Conservation (phyloP, 2,329 filamentous ascomycete genomes). For the Scedosporium aurantiacum region DNA sequence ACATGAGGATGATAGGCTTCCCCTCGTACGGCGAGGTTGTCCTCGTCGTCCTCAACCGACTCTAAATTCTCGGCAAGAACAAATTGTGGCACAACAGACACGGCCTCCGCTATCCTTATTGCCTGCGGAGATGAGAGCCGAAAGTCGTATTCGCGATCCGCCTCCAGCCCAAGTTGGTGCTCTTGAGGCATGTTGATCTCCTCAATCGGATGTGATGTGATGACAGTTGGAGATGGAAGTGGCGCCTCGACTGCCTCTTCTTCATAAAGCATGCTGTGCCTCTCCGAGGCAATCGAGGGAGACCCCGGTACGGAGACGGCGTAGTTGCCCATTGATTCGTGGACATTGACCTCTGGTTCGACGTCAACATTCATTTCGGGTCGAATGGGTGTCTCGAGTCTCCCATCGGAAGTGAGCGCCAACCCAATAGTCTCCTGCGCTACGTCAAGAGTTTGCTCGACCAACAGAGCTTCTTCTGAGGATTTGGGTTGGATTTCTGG, state of each 20-base stretch:
- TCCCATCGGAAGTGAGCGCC: background rate
- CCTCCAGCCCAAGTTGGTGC: background rate
- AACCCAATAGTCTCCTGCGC: background rate
- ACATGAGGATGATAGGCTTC: background rate
- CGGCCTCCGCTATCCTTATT: background rate
- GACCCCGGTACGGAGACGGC: background rate
- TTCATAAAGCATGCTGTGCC: background rate
- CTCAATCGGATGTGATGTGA: background rate
- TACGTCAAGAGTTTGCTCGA: background rate
- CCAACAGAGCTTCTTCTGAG: background rate
- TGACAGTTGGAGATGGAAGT: background rate
- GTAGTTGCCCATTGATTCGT: background rate
- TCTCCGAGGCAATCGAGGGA: background rate
- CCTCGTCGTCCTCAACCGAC: background rate
- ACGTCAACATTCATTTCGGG: background rate
- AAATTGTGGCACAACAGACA: background rate
- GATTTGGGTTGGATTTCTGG: background rate
- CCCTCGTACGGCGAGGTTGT: background rate
- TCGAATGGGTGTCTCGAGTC: background rate
- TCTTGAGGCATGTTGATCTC: background rate
- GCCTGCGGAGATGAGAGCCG: background rate
- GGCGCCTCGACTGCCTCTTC: background rate
- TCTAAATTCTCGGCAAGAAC: background rate
- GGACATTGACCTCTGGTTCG: background rate
- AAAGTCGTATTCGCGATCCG: background rate